Conservation (phyloP, 2,329 filamentous ascomycete species). For the Ceratocystis destructans region DNA sequence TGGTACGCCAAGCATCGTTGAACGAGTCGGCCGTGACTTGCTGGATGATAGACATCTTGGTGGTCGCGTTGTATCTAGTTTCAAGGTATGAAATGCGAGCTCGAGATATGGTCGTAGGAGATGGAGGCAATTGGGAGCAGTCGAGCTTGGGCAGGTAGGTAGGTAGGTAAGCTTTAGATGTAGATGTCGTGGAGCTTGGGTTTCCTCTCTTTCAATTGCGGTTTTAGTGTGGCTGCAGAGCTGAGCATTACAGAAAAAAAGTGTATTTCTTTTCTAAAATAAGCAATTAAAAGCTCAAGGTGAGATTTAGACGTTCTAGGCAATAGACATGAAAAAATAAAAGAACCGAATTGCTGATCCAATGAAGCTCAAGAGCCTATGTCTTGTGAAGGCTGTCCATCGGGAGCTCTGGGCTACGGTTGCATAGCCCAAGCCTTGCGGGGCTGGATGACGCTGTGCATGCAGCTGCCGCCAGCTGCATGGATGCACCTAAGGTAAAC, state of each 20-base stretch:
- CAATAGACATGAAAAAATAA: background rate
- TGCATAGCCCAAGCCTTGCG: slow-evolving; percentile 14
- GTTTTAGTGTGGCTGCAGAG: slow-evolving; percentile 3
- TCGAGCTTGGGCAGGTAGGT: slow-evolving; percentile 4
- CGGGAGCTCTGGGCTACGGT: slow-evolving; percentile 2
- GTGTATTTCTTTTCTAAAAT: background rate
- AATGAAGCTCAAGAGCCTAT: background rate
- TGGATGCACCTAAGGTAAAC: background rate
- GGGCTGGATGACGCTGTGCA: slow-evolving; percentile 4
- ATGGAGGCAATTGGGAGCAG: background rate
- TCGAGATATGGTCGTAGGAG: background rate
- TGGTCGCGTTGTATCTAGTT: background rate
- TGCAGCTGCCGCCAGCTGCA: background rate
- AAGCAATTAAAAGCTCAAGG: background rate
- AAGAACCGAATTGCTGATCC: background rate
- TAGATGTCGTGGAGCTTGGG: slow-evolving; percentile 4
- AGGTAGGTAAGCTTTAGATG: slow-evolving; percentile 2
- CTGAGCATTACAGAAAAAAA: background rate
- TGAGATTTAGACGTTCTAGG: background rate
- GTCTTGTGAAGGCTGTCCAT: background rate
- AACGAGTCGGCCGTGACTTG: slow-evolving; percentile 48
- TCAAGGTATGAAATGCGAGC: background rate
- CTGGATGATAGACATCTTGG: slow-evolving; percentile 51
- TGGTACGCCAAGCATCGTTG: slow-evolving; percentile 63
- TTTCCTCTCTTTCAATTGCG: background rate